Percentiles rank a stretch among this genome's conserved stretches.
Conservation (phyloP, 345 rosid species). For the Trapa incisa region DNA sequence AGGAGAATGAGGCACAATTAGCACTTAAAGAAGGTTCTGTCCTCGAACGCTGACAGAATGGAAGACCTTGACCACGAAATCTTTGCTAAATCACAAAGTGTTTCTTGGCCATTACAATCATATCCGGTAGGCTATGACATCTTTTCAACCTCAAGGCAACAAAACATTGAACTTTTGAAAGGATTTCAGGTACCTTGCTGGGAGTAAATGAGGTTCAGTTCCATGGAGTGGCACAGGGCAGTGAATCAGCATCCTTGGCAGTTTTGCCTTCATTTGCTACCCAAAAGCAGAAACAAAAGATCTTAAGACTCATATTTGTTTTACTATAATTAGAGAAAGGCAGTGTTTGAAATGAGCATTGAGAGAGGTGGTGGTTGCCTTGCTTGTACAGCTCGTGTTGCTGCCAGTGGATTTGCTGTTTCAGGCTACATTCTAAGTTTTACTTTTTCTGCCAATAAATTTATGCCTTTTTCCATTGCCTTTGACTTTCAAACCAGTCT, state of each 20-base stretch:
- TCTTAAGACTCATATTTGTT: background rate
- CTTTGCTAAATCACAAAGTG: background rate
- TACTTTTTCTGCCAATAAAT: background rate
- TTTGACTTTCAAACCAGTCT: too few relatives aligned
- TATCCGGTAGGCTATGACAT: background rate
- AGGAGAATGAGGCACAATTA: conserved; percentile 56
- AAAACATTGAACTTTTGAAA: background rate
- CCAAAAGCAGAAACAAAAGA: background rate
- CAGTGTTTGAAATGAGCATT: background rate
- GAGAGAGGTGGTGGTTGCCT: background rate
- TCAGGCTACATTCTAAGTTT: background rate
- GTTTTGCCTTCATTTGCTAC: conserved; percentile 1
- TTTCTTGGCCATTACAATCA: background rate
- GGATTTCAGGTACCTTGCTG: background rate
- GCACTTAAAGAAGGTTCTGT: conserved; percentile 60
- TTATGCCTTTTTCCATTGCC: background rate
- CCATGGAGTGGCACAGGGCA: background rate
- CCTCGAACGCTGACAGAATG: conserved; percentile 41
- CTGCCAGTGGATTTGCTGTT: background rate
- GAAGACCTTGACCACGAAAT: conserved; percentile 11
- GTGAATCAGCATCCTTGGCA: background rate
- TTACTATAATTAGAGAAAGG: background rate
- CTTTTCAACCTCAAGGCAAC: background rate
- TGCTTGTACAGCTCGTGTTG: conserved; percentile 1
- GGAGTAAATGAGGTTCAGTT: background rate